Conservation (phyloP, 495 filamentous ascomycete genomes). For the Penicillium cinerascens region DNA sequence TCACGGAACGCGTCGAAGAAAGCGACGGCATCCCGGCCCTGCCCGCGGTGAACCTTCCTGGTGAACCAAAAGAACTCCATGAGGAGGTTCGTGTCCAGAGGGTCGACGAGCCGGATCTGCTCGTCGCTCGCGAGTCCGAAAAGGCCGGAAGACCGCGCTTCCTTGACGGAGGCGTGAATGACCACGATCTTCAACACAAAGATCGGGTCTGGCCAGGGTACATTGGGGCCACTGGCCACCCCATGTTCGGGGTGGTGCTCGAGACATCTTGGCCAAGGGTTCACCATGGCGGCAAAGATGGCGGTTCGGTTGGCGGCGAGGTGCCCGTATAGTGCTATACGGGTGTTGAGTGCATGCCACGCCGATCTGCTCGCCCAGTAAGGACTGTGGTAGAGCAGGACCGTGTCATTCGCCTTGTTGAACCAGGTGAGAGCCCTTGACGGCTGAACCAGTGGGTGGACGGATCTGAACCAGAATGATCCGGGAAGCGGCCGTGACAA, state of each 20-base stretch:
- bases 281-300: background rate
- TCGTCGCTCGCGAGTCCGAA: slow-evolving; percentile 3
- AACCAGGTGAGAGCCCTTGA: background rate
- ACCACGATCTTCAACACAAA: background rate
- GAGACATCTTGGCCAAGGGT: background rate
- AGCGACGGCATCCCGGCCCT: background rate
- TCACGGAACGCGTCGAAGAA: background rate
- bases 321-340: background rate
- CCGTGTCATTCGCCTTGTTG: background rate
- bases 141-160: background rate
- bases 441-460: background rate
- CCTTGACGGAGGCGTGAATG: background rate
- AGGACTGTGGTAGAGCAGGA: background rate
- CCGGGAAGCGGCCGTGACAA: too few species aligned
- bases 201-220: background rate
- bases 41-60: background rate
- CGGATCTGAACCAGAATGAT: background rate
- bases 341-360: background rate
- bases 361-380: background rate
- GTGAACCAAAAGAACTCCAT: background rate
- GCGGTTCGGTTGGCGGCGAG: background rate
- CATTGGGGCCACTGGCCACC: background rate
- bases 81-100: background rate
- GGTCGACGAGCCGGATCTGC: slow-evolving; percentile 4
- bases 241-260: background rate